phyloP scores from a whole-genome alignment of 805 yeast genomes.

The Priceomyces fermenticarens region DNA sequence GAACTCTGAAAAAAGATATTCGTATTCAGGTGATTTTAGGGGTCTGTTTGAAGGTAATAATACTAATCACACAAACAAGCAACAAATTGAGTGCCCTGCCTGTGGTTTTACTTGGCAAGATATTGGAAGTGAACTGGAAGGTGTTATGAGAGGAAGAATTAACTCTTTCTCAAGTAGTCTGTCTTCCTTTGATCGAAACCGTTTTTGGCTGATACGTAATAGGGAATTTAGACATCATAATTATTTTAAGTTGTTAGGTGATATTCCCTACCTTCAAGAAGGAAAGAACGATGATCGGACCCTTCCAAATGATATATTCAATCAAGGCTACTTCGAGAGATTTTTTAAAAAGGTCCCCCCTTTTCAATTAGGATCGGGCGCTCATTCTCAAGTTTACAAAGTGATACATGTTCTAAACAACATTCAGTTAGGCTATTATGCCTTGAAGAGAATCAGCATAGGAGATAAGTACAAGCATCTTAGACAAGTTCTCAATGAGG shows the following conservation, averaged over 20 bases:
- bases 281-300: conserved; percentile 6
- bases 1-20: background rate
- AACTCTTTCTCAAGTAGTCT: background rate
- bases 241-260: conserved; percentile 33
- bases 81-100: conserved; percentile 22
- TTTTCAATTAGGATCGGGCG: conserved; percentile 68
- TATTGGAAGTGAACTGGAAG: background rate
- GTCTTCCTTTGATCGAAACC: background rate
- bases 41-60: background rate
- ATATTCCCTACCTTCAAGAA: conserved; percentile 15
- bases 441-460: conserved; percentile 79
- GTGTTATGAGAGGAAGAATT: conserved; percentile 1
- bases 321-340: conserved; percentile 76
- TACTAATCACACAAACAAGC: background rate
- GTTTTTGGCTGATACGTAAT: background rate
- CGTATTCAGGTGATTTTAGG: background rate
- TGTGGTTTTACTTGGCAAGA: conserved; percentile 29
- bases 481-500: conserved; percentile 71
- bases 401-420: conserved; percentile 80
- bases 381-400: conserved; percentile 79
- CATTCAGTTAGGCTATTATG: conserved; percentile 72
- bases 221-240: conserved; percentile 31
- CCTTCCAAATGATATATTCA: conserved; percentile 59
- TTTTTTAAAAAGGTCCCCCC: conserved; percentile 62
- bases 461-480: conserved; percentile 74